Base-by-base conservation (phyloP, 495 filamentous ascomycete genomes). In the Hyphodiscus hymeniophilus region DNA sequence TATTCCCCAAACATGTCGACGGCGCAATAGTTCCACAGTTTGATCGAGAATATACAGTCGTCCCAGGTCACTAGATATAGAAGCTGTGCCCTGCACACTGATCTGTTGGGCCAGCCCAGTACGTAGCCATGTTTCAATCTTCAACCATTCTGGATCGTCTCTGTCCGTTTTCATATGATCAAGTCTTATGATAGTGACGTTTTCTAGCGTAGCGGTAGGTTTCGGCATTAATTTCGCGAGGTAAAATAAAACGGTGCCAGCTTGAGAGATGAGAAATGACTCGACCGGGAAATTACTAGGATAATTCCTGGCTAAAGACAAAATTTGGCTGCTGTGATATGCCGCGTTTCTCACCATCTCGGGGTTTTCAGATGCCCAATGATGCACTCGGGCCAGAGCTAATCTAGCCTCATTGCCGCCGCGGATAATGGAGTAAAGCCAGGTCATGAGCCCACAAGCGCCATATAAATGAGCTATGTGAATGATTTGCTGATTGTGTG, bases 401-500 rank as follows among this genome's bases (percentile, higher is more conserved):
- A 12, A 11, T 13, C n/a, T 16, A 20, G 42, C 26, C 7, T 12
- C 26, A 3, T n/a, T 13, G 13, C n/a, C 22, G 17, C n/a, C n/a
- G 12, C 42, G 42, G 12, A 45, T 4, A 16, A 45, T 11, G 5
- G 26, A 16, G 13, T 20, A 33, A 12, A 45, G 6, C 42, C 22
- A 45, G 18, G 30, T 22, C 42, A 45, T 45, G 4, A 45, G 17
- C 12, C 32, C 42, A 20, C 42, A 21, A 31, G 42, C 42, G 6
- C 42, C 42, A 33, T 31, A 45, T 5, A 45, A 26, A 33, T 45
- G 42, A 7, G 42, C 18, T 4, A 45, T 30, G 24, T 45, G 42
- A 15, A 33, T 33, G 5, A 45, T 15, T 15, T 33, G 42, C 42
- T n/a, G n/a, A n/a, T n/a, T n/a, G n/a, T n/a, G n/a, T n/a, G n/a